phyloP scores from a whole-genome alignment of 768 basidiomycete genomes.

The Calocera viscosa region DNA sequence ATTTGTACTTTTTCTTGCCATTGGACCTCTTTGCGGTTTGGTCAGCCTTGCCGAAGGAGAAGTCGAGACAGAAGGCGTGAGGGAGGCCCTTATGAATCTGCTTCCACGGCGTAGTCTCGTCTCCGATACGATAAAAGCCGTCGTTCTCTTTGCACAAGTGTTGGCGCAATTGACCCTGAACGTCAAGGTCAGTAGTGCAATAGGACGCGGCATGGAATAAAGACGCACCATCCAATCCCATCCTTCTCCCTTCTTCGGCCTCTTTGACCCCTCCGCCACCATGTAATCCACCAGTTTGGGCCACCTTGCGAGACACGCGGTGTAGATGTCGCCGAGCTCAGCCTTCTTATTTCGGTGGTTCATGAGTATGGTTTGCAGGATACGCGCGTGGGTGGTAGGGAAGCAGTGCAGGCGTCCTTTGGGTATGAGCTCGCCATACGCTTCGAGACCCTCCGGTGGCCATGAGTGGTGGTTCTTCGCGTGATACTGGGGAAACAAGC shows the following conservation, averaged over 20 bases:
- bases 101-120: slow-evolving; percentile 8
- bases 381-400: not conserved
- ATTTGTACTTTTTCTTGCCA: too few species aligned
- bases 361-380: not conserved
- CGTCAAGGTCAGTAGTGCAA: not conserved
- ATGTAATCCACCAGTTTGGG: not conserved
- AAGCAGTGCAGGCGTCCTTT: not conserved
- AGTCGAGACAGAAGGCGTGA: not conserved
- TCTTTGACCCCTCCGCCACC: not conserved
- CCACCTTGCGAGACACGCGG: not conserved
- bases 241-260: not conserved
- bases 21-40: too few species aligned
- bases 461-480: not conserved
- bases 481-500: not conserved
- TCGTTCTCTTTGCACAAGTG: slow-evolving; percentile 13
- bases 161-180: not conserved
- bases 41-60: not conserved
- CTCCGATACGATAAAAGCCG: slow-evolving; percentile 13
- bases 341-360: not conserved
- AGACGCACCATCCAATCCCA: not conserved
- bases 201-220: not conserved
- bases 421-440: not conserved
- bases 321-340: not conserved
- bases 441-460: not conserved
- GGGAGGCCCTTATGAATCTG: slow-evolving; percentile 10